Conservation (phyloP, 2,329 filamentous ascomycete genomes). For the Cladosporium velox region DNA sequence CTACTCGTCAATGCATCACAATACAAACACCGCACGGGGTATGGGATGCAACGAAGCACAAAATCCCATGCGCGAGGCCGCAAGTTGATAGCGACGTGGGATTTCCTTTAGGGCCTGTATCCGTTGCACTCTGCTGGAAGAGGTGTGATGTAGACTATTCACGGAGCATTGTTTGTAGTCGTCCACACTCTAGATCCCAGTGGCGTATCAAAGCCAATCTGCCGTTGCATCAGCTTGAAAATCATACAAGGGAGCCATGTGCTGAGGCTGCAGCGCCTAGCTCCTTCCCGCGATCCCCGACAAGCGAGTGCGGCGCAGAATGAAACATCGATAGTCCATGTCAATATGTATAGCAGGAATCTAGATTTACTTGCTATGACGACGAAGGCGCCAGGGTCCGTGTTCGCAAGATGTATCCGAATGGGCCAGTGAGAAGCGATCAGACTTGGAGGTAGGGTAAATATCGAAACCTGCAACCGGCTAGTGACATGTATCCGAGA, state of each 20-base stretch:
- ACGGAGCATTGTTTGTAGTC: neutral
- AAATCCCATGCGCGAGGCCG: slow-evolving; percentile 6
- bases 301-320: neutral
- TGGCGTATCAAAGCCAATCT: slow-evolving; percentile 8
- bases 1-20: neutral
- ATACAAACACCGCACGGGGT: neutral
- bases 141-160: neutral
- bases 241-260: slow-evolving; percentile 6
- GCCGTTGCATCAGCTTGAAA: neutral
- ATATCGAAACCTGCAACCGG: neutral
- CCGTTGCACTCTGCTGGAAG: neutral
- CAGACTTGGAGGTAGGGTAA: neutral
- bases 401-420: neutral
- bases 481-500: neutral
- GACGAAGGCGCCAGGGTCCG: neutral
- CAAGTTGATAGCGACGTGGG: slow-evolving; percentile 15
- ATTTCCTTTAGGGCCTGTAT: slow-evolving; percentile 3
- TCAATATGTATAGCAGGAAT: neutral
- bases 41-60: slow-evolving; percentile 2
- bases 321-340: neutral
- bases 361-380: neutral
- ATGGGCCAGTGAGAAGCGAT: neutral
- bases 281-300: neutral
- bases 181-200: neutral
- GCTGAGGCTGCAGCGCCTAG: slow-evolving; percentile 10